Percentiles rank a stretch among this genome's conserved stretches.
Evolutionary conservation across 176 grass and related monocot genomes (phyloP).

Genomic region (Raddia guianensis): DNA sequence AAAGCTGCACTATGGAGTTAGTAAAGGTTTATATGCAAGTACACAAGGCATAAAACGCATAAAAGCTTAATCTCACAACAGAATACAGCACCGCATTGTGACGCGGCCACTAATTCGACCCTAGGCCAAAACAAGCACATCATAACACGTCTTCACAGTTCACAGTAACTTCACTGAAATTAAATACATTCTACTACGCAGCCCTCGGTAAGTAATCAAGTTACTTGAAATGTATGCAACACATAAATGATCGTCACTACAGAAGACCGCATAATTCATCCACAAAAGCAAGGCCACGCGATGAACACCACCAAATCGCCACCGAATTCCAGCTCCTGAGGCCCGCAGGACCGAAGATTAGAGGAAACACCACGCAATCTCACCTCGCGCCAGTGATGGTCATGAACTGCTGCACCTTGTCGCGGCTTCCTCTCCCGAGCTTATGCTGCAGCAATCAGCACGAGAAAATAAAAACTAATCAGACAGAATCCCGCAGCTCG

Average conservation of each 20-base stretch:
- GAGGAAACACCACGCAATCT: slow-evolving; percentile 9
- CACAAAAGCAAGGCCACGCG: neutral
- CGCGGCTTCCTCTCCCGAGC: slow-evolving; percentile 90
- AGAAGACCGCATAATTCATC: neutral
- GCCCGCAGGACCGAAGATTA: neutral
- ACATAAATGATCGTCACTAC: neutral
- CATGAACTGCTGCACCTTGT: slow-evolving; percentile 99
- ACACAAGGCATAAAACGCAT: neutral
- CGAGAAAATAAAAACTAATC: neutral
- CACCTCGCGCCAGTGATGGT: slow-evolving; percentile 88
- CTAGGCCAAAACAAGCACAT: slow-evolving; percentile 3
- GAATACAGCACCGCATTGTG: slow-evolving; percentile 9
- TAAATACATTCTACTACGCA: neutral
- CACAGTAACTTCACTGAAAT: neutral
- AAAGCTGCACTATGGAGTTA: slow-evolving; percentile 1
- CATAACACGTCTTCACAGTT: neutral
- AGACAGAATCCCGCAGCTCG: slow-evolving; percentile 15
- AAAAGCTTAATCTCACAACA: neutral
- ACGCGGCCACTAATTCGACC: neutral
- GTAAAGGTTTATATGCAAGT: neutral
- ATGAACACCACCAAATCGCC: neutral
- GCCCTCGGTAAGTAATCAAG: neutral
- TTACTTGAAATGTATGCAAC: slow-evolving; percentile 4
- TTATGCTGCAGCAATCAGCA: slow-evolving; percentile 69
- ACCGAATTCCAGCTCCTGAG: slow-evolving; percentile 20